phyloP scores from a whole-genome alignment of 2,329 filamentous ascomycete genomes.

The Stromatinia cepivora region DNA sequence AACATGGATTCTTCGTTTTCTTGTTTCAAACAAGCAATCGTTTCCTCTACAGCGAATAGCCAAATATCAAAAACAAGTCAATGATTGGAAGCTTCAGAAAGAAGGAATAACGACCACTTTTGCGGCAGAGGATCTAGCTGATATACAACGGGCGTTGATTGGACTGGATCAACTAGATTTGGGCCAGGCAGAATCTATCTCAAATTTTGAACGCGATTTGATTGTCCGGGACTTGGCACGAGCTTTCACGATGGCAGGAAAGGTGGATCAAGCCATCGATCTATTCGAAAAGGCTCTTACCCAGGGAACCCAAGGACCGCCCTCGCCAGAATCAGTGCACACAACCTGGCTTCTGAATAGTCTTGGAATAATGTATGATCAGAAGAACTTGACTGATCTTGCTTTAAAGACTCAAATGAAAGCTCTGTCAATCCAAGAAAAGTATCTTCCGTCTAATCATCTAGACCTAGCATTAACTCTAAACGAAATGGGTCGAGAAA shows the following conservation, averaged over 20 bases:
- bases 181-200: background rate
- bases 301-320: background rate
- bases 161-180: conserved; percentile 4
- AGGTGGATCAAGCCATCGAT: conserved; percentile 11
- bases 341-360: conserved; percentile 19
- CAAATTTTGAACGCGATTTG: conserved; percentile 16
- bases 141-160: conserved; percentile 21
- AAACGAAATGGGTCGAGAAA: conserved; percentile 21
- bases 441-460: conserved; percentile 8
- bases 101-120: conserved; percentile 1
- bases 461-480: conserved; percentile 15
- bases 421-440: conserved; percentile 13
- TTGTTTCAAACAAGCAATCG: conserved; percentile 9
- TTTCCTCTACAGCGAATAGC: conserved; percentile 20
- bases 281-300: conserved; percentile 12
- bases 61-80: conserved; percentile 17
- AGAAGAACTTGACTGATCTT: background rate
- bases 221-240: conserved; percentile 17
- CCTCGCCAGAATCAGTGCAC: background rate
- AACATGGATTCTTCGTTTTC: conserved; percentile 20
- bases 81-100: conserved; percentile 3
- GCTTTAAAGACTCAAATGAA: conserved; percentile 13
- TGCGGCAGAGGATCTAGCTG: conserved; percentile 15
- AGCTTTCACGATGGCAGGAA: conserved; percentile 20
- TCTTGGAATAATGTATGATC: conserved; percentile 23